These are phyloP conservation scores for Ephemerocybe angulata DNA, from an alignment of 768 basidiomycete species.

Conservation along the genomic window DNA sequence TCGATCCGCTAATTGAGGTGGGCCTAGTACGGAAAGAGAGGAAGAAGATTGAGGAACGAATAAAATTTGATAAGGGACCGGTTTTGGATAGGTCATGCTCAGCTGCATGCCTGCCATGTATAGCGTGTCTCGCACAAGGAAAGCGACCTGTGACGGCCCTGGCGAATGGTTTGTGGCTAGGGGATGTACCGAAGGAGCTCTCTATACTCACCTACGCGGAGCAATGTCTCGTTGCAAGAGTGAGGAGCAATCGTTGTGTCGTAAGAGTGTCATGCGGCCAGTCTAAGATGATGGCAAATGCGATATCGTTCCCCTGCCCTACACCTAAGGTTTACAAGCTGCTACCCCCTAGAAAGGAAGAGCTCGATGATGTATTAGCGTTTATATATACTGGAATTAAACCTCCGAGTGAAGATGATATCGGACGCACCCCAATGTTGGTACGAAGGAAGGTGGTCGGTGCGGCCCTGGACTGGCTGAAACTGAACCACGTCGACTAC, in stretches of 20 bases:
- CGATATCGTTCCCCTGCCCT: conserved; percentile 25
- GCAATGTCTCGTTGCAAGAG: conserved; percentile 21
- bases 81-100: neutral
- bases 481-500: conserved; percentile 33
- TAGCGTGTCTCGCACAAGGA: neutral
- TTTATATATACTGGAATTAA: conserved; percentile 28
- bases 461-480: conserved; percentile 32
- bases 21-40: neutral
- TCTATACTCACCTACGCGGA: conserved; percentile 23
- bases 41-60: neutral
- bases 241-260: conserved; percentile 26
- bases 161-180: conserved; percentile 34
- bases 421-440: conserved; percentile 22
- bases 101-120: neutral
- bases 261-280: conserved; percentile 24
- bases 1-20: neutral
- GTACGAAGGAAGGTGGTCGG: conserved; percentile 22
- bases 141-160: conserved; percentile 13
- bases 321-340: conserved; percentile 20
- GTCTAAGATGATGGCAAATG: conserved; percentile 26
- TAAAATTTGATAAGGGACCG: neutral
- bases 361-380: conserved; percentile 30
- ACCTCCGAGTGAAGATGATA: conserved; percentile 22
- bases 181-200: conserved; percentile 27
- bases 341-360: conserved; percentile 19